Evolutionary conservation across 257 asterid species (phyloP).

Genomic region (Rubia yunnanensis): DNA sequence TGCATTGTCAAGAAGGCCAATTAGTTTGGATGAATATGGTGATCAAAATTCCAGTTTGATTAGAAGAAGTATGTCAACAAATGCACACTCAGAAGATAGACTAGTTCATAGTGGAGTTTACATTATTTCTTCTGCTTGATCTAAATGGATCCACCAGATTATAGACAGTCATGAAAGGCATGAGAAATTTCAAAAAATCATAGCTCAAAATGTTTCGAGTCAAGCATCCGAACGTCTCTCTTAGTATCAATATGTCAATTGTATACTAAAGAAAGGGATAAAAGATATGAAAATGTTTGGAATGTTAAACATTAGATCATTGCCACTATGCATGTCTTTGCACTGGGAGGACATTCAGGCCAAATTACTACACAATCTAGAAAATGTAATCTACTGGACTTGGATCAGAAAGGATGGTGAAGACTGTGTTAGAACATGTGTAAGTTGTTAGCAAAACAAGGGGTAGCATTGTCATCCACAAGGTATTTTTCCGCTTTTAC

Average conservation of each 20-base stretch:
- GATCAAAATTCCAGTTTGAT: too few species aligned
- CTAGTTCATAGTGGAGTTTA: too few species aligned
- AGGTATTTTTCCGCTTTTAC: neutral
- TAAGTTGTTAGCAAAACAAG: neutral
- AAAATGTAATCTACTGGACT: neutral
- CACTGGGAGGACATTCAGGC: neutral
- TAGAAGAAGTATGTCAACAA: too few species aligned
- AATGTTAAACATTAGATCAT: neutral
- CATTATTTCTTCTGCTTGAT: too few species aligned
- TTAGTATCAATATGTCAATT: neutral
- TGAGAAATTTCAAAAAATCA: neutral
- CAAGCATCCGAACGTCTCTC: neutral
- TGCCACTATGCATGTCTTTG: neutral
- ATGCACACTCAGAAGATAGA: too few species aligned
- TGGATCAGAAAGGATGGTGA: neutral
- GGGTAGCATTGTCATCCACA: neutral
- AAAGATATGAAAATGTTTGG: neutral
- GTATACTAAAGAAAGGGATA: neutral
- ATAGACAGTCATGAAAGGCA: neutral
- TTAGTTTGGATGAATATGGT: too few species aligned
- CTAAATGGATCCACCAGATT: neutral
- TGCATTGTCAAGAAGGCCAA: too few species aligned
- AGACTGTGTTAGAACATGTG: neutral
- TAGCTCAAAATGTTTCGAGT: too few species aligned
- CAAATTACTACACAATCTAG: neutral